A percentile compares a stretch with the other conserved stretches of the same genome.
These are phyloP conservation scores for Psidium friedrichsthalianum DNA, from an alignment of 345 rosid genomes.

Conservation along the genomic window DNA sequence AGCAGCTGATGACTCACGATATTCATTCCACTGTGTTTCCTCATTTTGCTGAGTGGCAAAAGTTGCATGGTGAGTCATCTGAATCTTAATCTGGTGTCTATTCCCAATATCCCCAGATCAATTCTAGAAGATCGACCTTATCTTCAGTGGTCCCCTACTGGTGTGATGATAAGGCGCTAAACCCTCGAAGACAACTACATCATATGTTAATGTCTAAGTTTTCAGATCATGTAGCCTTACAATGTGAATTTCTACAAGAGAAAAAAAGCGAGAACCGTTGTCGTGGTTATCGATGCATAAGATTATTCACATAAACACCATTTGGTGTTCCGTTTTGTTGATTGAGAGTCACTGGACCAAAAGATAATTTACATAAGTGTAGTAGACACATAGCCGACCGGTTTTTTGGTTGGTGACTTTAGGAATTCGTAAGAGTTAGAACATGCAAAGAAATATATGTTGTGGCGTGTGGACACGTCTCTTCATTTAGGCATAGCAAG, in stretches of 20 bases:
- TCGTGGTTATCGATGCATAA: not conserved
- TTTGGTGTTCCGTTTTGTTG: not conserved
- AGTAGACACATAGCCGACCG: not conserved
- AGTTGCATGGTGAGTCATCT: conserved; percentile 39
- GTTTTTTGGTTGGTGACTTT: not conserved
- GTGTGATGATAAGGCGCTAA: not conserved
- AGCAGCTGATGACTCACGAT: conserved; percentile 39
- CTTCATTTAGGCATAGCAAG: not conserved
- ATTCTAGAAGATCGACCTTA: not conserved
- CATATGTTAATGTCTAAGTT: not conserved
- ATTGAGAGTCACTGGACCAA: not conserved
- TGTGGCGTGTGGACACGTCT: not conserved
- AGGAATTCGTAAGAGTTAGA: not conserved
- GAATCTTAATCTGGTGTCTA: not conserved
- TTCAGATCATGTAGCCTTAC: not conserved
- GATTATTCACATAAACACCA: not conserved
- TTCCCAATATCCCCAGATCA: not conserved
- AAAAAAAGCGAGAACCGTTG: not conserved
- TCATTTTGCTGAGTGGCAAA: conserved; percentile 73
- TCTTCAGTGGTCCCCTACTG: not conserved
- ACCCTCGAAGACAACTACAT: not conserved
- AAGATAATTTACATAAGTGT: not conserved
- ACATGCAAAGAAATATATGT: not conserved
- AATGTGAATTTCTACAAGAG: not conserved
- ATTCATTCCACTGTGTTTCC: conserved; percentile 77